Evolutionary conservation across 768 basidiomycete genomes (phyloP).

Genomic region (Cytidiella melzeri): DNA sequence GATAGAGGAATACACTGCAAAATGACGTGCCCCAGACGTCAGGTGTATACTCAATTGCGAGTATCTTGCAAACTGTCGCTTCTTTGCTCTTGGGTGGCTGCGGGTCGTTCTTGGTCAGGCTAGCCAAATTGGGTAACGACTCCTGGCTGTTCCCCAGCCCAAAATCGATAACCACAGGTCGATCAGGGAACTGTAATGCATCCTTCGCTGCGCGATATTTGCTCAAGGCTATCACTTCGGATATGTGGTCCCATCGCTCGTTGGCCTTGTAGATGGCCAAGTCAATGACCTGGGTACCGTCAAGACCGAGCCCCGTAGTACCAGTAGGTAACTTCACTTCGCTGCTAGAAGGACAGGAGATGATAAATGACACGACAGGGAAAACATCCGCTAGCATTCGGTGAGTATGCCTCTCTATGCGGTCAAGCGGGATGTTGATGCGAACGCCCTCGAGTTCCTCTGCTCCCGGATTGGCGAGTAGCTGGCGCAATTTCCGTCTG

Average conservation of each 20-base stretch:
- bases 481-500: conserved; percentile 36
- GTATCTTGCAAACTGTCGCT: conserved; percentile 9
- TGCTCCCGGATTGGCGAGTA: conserved; percentile 22
- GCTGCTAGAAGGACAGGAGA: conserved; percentile 3
- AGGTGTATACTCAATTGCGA: conserved; percentile 9
- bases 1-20: background rate
- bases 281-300: background rate
- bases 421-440: conserved; percentile 39
- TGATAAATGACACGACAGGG: conserved; percentile 15
- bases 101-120: background rate
- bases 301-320: background rate
- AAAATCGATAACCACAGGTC: conserved; percentile 11
- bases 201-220: background rate
- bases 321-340: background rate
- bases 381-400: conserved; percentile 11
- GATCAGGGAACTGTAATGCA: background rate
- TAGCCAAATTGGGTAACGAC: background rate
- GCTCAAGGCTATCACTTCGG: background rate
- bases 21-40: conserved; percentile 14
- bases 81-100: conserved; percentile 3
- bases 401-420: conserved; percentile 26
- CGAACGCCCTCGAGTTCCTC: conserved; percentile 35
- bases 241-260: background rate
- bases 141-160: background rate
- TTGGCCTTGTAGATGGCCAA: conserved; percentile 2